phyloP scores from a whole-genome alignment of 1,284 basidiomycete genomes.

The Hemileia vastatrix region DNA sequence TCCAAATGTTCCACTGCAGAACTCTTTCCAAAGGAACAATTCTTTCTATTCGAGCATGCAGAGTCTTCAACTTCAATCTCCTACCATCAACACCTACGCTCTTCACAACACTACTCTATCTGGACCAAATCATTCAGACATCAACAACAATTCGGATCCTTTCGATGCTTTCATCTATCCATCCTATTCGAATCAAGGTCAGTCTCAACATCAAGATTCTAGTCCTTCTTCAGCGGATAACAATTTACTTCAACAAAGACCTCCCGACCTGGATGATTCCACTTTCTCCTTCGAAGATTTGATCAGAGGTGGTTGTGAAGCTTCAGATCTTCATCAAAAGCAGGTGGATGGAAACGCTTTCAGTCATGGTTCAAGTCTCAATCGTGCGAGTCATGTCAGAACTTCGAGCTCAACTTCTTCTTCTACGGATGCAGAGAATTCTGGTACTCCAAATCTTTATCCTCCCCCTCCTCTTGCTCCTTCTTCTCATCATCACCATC shows the following conservation, averaged over 20 bases:
- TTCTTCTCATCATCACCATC: not conserved
- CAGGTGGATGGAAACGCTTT: not conserved
- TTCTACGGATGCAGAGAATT: not conserved
- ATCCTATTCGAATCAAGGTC: slow-evolving; percentile 28
- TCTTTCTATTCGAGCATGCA: no score
- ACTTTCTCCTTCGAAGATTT: not conserved
- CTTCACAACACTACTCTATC: no score
- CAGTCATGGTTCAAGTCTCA: not conserved
- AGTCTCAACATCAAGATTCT: slow-evolving; percentile 16
- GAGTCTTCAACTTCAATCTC: no score
- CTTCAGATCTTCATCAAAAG: not conserved
- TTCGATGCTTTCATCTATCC: no score
- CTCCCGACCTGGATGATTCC: not conserved
- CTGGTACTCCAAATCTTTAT: not conserved
- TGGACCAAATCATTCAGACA: no score
- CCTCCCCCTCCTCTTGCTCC: no score
- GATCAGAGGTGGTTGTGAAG: not conserved
- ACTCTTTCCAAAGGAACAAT: no score
- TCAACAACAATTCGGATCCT: no score
- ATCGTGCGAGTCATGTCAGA: not conserved
- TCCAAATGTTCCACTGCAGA: no score
- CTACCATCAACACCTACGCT: no score
- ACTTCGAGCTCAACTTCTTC: not conserved
- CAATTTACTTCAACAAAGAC: not conserved
- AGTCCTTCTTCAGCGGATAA: not conserved